Evolutionary conservation across 2,329 filamentous ascomycete species (phyloP), one percentile per base, ranked within the genome.

Genomic region (Scortechinia acanthostroma): DNA sequence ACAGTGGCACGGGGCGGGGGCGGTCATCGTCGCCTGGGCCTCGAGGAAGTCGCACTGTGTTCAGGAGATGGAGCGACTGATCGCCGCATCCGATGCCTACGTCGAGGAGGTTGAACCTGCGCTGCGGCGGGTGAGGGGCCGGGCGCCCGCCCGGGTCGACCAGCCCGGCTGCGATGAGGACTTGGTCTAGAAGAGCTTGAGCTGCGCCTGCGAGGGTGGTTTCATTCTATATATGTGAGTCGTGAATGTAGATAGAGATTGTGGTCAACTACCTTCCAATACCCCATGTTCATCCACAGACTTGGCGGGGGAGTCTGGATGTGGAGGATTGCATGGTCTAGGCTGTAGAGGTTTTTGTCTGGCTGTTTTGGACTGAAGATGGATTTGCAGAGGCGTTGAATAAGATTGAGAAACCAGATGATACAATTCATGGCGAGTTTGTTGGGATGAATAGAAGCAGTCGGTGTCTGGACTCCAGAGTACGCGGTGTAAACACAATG

Each of bases 271-370:
- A 62, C 70, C 54, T 68, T 70, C 77, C 76, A 81, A 48, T 74
- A 80, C 0, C 76, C 77, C 60, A 80, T 70, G 46, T 80, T 80
- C 74, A 80, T 80, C 76, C 77, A 81, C 74, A 79, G 76, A n/a
- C 65, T 66, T 3, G 56, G 52, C 2, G 68, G 60, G 1, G 70
- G 68, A 1, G 72, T 54, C 16, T 64, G 58, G 19, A 76, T 49
- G 51, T 80, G 77, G 43, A 80, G 66, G 48, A 74, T 68, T 49
- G 73, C 77, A 62, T 80, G 76, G 16, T 74, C 70, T 4, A 79
- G 58, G 1, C 70, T 68, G 50, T 79, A 79, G 13, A 58, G 10
- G 13, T 40, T 19, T 40, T 30, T n/a, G 10, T 30, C 25, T n/a
- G n/a, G n/a, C n/a, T n/a, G n/a, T 10, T 30, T 30, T 10, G 25